Evolutionary conservation across 176 grass and related monocot genomes (phyloP), one percentile per base, ranked within the genome.

Genomic region (Oryza punctata): DNA sequence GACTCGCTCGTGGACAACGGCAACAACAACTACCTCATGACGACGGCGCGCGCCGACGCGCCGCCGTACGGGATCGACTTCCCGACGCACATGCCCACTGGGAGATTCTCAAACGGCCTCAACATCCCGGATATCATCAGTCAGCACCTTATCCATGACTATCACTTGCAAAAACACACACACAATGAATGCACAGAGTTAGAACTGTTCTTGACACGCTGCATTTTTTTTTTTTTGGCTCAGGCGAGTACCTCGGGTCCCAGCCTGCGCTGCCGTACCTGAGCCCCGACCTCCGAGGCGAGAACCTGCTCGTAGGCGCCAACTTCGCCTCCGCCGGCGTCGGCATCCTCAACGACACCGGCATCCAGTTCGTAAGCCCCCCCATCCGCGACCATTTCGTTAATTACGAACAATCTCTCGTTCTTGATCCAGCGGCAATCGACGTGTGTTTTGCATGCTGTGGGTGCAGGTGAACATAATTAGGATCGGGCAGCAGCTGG

Each of bases 41-140:
- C 93, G 3, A 90, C 85, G 54, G 93, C 93, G 63, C 90, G 93
- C 1, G 90, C 93, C 0, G 93, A 94, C 74, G 68, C 87, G 28
- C 93, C 85, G 46, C 93, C 93, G 33, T 94, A 94, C 85, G 93
- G 93, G 63, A 92, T 94, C 75, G 93, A 94, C 87, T 87, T 72
- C 64, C 93, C 93, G 5, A 88, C 81, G 16, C 90, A 85, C 85
- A 81, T 76, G 75, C 90, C 93, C 65, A 92, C 93, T 3, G 93
- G 93, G 35, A 64, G 93, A 27, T 94, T 94, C 87, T 94, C 93
- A 82, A 94, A 94, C 81, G 93, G 93, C 0, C 82, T 89, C 74
- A 94, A 92, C 85, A 90, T 94, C 41, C 93, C 93, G 38, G 93
- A 92, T 90, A 90, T 94, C 47, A 94, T 94, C 87, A 94, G 93